phyloP scores from a whole-genome alignment of 73 alveolate genomes.

The Paramecium biaurelia region DNA sequence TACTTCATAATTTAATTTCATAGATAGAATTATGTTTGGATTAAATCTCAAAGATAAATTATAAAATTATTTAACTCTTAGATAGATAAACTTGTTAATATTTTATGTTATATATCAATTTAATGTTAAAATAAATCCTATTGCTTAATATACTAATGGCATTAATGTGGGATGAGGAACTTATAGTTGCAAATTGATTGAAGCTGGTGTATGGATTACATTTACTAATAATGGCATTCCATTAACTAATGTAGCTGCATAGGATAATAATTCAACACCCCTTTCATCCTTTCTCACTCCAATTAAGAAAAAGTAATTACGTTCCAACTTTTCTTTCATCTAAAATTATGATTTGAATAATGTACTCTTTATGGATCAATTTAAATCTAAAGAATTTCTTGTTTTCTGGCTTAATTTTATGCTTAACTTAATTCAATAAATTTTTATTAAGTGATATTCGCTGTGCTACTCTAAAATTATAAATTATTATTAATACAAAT shows the following conservation, averaged over 20 bases:
- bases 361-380: neutral
- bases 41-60: neutral
- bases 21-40: too few relatives aligned
- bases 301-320: conserved; percentile 43
- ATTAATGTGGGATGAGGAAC: conserved; percentile 55
- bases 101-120: neutral
- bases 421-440: neutral
- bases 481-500: neutral
- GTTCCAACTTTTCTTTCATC: conserved; percentile 44
- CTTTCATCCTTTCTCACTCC: conserved; percentile 26
- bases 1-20: too few relatives aligned
- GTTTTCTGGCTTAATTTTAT: conserved; percentile 21
- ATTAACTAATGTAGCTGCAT: conserved; percentile 42
- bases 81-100: neutral
- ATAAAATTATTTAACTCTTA: neutral
- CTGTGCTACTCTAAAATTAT: neutral
- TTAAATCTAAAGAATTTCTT: neutral
- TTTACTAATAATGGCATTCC: conserved; percentile 50
- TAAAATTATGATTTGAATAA: neutral
- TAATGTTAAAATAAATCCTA: conserved; percentile 45
- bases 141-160: conserved; percentile 55
- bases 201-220: conserved; percentile 24
- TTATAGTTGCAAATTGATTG: conserved; percentile 41
- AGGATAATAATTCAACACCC: conserved; percentile 50
- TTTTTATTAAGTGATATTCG: neutral